Conservation (phyloP, 106 monocot species). For the Dioscorea alata region DNA sequence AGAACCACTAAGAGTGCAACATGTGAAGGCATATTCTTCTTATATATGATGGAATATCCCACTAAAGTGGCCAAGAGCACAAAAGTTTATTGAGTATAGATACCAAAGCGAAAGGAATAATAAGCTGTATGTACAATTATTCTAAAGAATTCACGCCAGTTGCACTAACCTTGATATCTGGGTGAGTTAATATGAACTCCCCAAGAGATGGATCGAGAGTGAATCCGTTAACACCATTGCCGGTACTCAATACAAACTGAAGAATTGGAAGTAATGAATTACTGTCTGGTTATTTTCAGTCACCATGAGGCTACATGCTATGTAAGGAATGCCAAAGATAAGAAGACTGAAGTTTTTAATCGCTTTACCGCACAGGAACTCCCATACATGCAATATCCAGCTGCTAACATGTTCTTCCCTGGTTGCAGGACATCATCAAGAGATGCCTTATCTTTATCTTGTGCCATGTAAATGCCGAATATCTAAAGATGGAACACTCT, state of each 20-base stretch:
- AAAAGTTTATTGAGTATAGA: no score
- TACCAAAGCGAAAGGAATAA: no score
- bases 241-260: slow-evolving; percentile 90
- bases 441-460: slow-evolving; percentile 42
- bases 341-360: background rate
- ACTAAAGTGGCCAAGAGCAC: no score
- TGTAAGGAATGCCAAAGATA: background rate
- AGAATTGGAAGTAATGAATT: background rate
- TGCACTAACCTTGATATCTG: slow-evolving; percentile 63
- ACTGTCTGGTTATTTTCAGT: no score
- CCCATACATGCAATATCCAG: slow-evolving; percentile 99
- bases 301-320: no score
- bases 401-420: slow-evolving; percentile 84
- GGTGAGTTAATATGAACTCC: slow-evolving; percentile 96
- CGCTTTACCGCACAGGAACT: slow-evolving; percentile 86
- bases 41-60: no score
- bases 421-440: slow-evolving; percentile 89
- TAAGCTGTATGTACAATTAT: no score
- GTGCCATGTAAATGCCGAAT: slow-evolving; percentile 84
- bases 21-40: no score
- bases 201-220: slow-evolving; percentile 99
- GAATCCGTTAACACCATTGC: slow-evolving; percentile 91
- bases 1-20: no score
- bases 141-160: background rate
- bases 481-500: slow-evolving; percentile 31